Conservation (phyloP, 2,329 filamentous ascomycete genomes). For the Aspergillus sp. region DNA sequence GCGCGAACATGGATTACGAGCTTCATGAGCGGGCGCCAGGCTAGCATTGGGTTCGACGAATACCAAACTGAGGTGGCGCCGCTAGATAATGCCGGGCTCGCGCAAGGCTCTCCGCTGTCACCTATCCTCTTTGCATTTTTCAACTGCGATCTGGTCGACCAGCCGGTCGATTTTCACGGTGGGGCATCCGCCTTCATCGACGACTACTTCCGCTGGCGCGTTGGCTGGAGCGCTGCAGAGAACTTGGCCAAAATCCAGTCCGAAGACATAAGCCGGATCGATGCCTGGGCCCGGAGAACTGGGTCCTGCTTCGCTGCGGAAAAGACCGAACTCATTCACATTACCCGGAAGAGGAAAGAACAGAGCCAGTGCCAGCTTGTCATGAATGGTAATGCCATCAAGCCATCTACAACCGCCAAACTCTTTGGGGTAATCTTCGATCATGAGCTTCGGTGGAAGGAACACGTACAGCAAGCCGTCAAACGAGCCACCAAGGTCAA, state of each 20-base stretch:
- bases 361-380: slow-evolving; percentile 8
- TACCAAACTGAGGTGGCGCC: slow-evolving; percentile 1
- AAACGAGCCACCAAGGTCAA: slow-evolving; percentile 11
- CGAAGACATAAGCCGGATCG: slow-evolving; percentile 19
- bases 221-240: background rate
- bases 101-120: background rate
- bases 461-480: slow-evolving; percentile 14
- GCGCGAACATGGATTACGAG: background rate
- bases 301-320: slow-evolving; percentile 20
- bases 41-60: background rate
- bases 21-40: background rate
- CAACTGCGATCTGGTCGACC: background rate
- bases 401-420: slow-evolving; percentile 10
- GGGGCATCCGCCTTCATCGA: background rate
- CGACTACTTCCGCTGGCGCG: background rate
- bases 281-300: slow-evolving; percentile 17
- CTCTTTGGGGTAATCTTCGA: slow-evolving; percentile 17
- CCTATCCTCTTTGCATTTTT: background rate
- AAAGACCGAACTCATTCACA: slow-evolving; percentile 23
- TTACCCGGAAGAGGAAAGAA: slow-evolving; percentile 15
- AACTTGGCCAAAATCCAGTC: slow-evolving; percentile 1
- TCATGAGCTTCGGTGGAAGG: slow-evolving; percentile 14
- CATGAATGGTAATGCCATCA: slow-evolving; percentile 10
- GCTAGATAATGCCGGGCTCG: background rate
- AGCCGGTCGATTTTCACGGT: background rate